Percentiles rank a stretch among this genome's conserved stretches.
Evolutionary conservation across 768 basidiomycete genomes (phyloP).

Genomic region (Leccinum obscurum): DNA sequence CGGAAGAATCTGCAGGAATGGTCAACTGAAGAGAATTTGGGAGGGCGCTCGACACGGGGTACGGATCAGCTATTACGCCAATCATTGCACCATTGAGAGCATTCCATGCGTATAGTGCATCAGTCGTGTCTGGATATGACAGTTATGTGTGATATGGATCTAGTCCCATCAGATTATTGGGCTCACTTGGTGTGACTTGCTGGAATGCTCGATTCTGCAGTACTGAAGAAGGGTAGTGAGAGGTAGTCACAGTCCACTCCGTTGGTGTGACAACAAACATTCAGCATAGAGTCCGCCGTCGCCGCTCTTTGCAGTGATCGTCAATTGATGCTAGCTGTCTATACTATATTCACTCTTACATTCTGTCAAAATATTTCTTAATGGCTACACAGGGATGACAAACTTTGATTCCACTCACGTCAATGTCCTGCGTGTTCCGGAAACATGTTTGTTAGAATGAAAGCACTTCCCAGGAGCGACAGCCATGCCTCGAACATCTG

Average conservation of each 20-base stretch:
- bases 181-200: slow-evolving; percentile 51
- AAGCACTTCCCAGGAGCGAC: not conserved
- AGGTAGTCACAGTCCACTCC: not conserved
- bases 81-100: slow-evolving; percentile 44
- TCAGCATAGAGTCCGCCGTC: slow-evolving; percentile 67
- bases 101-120: slow-evolving; percentile 53
- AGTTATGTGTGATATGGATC: not conserved
- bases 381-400: not conserved
- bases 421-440: slow-evolving; percentile 48
- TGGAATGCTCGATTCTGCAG: slow-evolving; percentile 70
- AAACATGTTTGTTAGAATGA: not conserved
- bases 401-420: slow-evolving; percentile 38
- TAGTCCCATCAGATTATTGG: not conserved
- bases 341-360: slow-evolving; percentile 24
- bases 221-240: slow-evolving; percentile 34
- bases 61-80: slow-evolving; percentile 48
- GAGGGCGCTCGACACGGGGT: slow-evolving; percentile 53
- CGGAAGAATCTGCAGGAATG: slow-evolving; percentile 41
- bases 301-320: slow-evolving; percentile 44
- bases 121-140: slow-evolving; percentile 39
- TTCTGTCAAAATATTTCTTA: slow-evolving; percentile 24
- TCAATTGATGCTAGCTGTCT: slow-evolving; percentile 11
- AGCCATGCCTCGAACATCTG: slow-evolving; percentile 57
- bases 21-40: slow-evolving; percentile 58
- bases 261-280: slow-evolving; percentile 32